Conservation (phyloP, 345 rosid species). For the Syzygium aromaticum region DNA sequence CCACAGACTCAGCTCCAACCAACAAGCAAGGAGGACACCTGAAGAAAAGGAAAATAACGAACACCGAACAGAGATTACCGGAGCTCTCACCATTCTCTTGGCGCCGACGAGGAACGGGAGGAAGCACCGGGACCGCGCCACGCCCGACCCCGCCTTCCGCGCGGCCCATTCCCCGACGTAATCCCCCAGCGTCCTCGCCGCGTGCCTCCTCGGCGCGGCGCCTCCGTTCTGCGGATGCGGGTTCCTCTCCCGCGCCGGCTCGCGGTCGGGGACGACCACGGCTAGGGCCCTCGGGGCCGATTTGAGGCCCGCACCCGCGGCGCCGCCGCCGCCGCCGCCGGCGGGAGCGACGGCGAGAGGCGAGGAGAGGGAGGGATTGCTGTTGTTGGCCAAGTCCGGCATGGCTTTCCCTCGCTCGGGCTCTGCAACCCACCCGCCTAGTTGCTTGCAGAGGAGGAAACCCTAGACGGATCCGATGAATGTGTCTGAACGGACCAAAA, state of each 20-base stretch:
- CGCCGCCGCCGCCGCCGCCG: slow-evolving; percentile 3
- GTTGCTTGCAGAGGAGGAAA: neutral
- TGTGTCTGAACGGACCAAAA: neutral
- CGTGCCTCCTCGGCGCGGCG: slow-evolving; percentile 14
- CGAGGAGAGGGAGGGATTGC: slow-evolving; percentile 6
- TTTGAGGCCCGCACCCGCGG: neutral
- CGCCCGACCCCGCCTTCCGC: slow-evolving; percentile 45
- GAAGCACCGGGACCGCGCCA: slow-evolving; percentile 24
- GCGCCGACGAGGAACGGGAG: slow-evolving; percentile 77
- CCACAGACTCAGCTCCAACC: neutral
- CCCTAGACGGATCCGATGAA: neutral
- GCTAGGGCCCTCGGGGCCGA: slow-evolving; percentile 20
- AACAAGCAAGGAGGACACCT: neutral
- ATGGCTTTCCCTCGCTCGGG: neutral
- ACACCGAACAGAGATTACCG: neutral
- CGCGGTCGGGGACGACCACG: neutral
- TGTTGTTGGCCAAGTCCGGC: slow-evolving; percentile 37
- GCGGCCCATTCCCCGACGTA: slow-evolving; percentile 26
- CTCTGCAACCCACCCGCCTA: neutral
- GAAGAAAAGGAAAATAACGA: neutral
- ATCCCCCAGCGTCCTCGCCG: slow-evolving; percentile 22
- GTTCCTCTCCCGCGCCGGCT: neutral
- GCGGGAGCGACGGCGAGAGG: slow-evolving; percentile 24
- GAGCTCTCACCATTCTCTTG: slow-evolving; percentile 42
- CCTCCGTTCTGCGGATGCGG: neutral